phyloP scores from a whole-genome alignment of 192 early-diverging fungal genomes.

The Coemansia pectinata region DNA sequence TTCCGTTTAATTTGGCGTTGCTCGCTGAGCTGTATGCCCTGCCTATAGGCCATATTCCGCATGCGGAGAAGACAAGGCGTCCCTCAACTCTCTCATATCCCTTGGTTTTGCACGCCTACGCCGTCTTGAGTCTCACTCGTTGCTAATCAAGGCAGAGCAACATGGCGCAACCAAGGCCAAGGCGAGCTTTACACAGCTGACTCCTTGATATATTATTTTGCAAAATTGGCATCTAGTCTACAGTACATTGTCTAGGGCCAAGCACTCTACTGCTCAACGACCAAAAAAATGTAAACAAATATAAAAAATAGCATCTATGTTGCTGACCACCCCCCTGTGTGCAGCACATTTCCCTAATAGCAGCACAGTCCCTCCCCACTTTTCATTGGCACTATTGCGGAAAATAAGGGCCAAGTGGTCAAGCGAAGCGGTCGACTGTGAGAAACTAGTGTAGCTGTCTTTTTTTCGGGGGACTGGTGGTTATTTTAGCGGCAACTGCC shows the following conservation, averaged over 20 bases:
- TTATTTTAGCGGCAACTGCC: slow-evolving; percentile 6
- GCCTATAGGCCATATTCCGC: background rate
- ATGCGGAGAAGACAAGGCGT: slow-evolving; percentile 1
- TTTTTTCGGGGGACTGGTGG: background rate
- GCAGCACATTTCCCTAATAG: background rate
- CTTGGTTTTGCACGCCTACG: background rate
- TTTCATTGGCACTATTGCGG: background rate
- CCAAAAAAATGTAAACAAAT: background rate
- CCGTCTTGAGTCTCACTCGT: no score
- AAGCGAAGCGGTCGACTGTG: background rate
- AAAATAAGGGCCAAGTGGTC: background rate
- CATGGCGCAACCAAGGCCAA: background rate
- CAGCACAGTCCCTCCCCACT: slow-evolving; percentile 3
- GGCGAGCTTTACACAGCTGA: background rate
- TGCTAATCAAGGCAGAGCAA: background rate
- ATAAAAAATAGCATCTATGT: background rate
- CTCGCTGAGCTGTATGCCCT: background rate
- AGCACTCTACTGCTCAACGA: background rate
- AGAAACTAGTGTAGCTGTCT: background rate
- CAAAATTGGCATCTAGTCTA: background rate
- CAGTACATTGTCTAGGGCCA: background rate
- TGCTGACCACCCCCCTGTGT: background rate
- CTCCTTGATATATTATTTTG: background rate
- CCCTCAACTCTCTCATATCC: background rate
- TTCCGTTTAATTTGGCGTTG: background rate